These are phyloP conservation scores for Scedosporium minutisporum DNA, from an alignment of 2,329 filamentous ascomycete genomes.

Conservation along the genomic window DNA sequence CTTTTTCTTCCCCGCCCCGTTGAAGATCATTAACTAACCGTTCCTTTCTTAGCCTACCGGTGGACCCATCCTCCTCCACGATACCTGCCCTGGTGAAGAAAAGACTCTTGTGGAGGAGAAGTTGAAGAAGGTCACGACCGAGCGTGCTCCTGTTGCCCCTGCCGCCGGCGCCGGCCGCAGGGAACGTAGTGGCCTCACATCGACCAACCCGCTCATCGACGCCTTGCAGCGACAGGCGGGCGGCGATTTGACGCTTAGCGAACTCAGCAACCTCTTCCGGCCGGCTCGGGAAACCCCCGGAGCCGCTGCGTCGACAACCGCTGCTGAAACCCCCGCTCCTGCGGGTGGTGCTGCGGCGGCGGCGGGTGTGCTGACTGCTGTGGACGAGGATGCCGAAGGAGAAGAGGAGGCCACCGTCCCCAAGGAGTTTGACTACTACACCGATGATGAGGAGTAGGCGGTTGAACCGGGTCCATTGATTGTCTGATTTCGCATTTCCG, in stretches of 20 bases:
- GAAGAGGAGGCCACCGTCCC: constrained; percentile 64
- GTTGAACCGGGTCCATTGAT: background rate
- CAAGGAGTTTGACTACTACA: constrained; percentile 69
- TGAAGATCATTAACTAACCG: constrained; percentile 25
- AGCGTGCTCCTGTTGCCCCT: constrained; percentile 48
- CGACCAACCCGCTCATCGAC: constrained; percentile 27
- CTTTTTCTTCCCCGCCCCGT: background rate
- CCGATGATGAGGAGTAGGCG: constrained; percentile 47
- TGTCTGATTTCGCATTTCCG: background rate
- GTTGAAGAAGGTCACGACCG: constrained; percentile 67
- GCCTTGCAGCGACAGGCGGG: constrained; percentile 30
- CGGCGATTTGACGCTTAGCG: constrained; percentile 19
- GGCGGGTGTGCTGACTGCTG: constrained; percentile 71
- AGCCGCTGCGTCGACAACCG: constrained; percentile 12
- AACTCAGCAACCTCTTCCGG: constrained; percentile 10
- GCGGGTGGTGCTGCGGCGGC: constrained; percentile 49
- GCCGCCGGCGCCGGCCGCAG: constrained; percentile 22
- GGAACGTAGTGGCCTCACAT: constrained; percentile 20
- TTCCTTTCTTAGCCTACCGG: constrained; percentile 64
- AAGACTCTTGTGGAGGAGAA: constrained; percentile 85
- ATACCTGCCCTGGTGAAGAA: constrained; percentile 67
- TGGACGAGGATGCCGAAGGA: constrained; percentile 74
- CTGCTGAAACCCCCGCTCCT: constrained; percentile 14
- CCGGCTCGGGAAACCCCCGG: background rate
- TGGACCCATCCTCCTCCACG: constrained; percentile 82